A percentile compares a stretch with the other conserved stretches of the same genome.
Evolutionary conservation across 208 protist species (phyloP).

Genomic region (Crithidia expoeki): DNA sequence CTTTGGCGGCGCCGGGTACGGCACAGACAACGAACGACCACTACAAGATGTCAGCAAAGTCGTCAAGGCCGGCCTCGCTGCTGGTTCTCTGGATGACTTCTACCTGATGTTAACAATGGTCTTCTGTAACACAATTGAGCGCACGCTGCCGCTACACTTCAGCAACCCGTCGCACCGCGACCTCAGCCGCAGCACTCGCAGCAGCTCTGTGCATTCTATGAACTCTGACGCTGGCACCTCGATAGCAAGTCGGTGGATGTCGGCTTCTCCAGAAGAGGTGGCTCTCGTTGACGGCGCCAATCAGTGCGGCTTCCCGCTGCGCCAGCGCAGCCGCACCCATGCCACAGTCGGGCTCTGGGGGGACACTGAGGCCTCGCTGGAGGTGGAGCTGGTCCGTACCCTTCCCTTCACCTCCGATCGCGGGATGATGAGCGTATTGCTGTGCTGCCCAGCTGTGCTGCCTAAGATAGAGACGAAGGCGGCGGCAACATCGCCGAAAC

Average conservation of each 20-base stretch:
- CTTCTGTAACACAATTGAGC: conserved; percentile 77
- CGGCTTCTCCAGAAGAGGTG: conserved; percentile 92
- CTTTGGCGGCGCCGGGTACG: neutral
- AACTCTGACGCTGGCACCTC: neutral
- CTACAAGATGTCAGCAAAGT: conserved; percentile 8
- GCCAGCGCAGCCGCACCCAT: conserved; percentile 43
- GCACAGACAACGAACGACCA: conserved; percentile 7
- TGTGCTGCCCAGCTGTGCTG: conserved; percentile 34
- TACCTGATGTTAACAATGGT: conserved; percentile 58
- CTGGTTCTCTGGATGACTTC: conserved; percentile 18
- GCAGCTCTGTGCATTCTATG: conserved; percentile 5
- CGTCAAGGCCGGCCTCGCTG: conserved; percentile 5
- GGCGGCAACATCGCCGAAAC: conserved; percentile 24
- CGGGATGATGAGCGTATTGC: conserved; percentile 80
- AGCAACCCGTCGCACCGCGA: neutral
- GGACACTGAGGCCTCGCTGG: conserved; percentile 14
- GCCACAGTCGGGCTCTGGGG: conserved; percentile 31
- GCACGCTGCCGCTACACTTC: conserved; percentile 20
- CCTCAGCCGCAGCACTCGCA: conserved; percentile 7
- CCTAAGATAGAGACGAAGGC: neutral
- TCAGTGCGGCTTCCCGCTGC: conserved; percentile 65
- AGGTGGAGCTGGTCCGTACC: conserved; percentile 48
- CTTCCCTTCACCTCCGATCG: conserved; percentile 85
- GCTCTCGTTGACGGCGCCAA: conserved; percentile 85
- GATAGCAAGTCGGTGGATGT: conserved; percentile 57